Evolutionary conservation across 208 protist genomes (phyloP), one percentile per base, ranked within the genome.

Genomic region (Trypanosoma cruzi): DNA sequence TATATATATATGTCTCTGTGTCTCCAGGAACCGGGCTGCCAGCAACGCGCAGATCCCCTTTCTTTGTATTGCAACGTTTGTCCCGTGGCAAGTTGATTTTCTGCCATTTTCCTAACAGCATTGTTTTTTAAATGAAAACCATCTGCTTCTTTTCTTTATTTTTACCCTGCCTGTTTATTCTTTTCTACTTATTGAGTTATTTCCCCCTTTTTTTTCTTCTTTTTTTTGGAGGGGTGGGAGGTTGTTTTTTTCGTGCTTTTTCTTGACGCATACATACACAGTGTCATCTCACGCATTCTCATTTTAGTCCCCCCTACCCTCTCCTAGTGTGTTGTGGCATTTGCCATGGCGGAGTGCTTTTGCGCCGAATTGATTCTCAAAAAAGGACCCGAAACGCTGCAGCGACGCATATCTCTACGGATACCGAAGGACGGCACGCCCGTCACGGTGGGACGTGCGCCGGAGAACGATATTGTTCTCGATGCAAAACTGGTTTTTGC

Each of bases 401-500:
- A 46, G 36, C 85, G 86, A 24, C 78, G 78, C 13, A 54, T 95
- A 46, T 64, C 55, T 18, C 28, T 86, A 4, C 68, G 60, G 26
- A 66, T 96, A 24, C 68, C 77, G 1, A 62, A 82, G 4, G 72
- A 86, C 50, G 81, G 84, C 55, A 83, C 77, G 49, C 68, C 75
- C 10, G 64, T 92, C 50, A 88, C 80, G 31, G 50, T 96, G 22
- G 90, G 90, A 37, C 80, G 90, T 16, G 79, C 77, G 29, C 24
- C 68, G 4, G 76, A 92, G 64, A 92, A 88, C 68, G 55, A 69
- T 16, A 71, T 81, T 18, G 78, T 96, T 37, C 77, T 96, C 0
- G 88, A 93, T 48, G 78, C 82, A 2, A 75, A 73, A 29, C 71
- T 93, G 26, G 54, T 96, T 50, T 96, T 93, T 75, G 77, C 90